A percentile compares a stretch with the other conserved stretches of the same genome.
These are phyloP conservation scores for Aspergillus hancockii DNA, from an alignment of 495 filamentous ascomycete genomes.

Conservation along the genomic window DNA sequence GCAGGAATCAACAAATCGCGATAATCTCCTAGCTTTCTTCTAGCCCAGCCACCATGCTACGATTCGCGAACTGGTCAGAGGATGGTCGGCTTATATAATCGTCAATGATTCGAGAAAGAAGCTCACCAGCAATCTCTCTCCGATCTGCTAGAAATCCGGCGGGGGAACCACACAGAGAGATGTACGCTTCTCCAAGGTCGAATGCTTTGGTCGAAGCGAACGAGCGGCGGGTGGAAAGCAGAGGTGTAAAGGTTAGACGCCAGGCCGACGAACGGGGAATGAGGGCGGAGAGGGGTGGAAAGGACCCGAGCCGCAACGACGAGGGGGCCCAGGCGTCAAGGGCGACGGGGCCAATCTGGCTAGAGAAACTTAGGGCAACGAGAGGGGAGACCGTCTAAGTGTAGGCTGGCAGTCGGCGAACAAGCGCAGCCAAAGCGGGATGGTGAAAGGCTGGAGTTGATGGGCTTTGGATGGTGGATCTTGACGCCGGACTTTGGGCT, in stretches of 20 bases:
- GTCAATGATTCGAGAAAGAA: background rate
- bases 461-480: constrained; percentile 35
- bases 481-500: constrained; percentile 37
- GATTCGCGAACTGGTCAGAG: constrained; percentile 10
- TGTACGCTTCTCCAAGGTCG: background rate
- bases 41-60: constrained; percentile 21
- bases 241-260: constrained; percentile 11
- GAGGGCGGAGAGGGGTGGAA: constrained; percentile 40
- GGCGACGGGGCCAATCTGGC: constrained; percentile 18
- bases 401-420: constrained; percentile 20
- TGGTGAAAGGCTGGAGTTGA: constrained; percentile 31
- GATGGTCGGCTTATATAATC: constrained; percentile 4
- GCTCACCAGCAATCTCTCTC: constrained; percentile 17
- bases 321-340: constrained; percentile 17
- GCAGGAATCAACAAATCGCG: constrained; percentile 2
- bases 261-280: constrained; percentile 25
- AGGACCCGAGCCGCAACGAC: constrained; percentile 38
- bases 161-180: background rate
- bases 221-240: constrained; percentile 24
- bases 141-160: background rate
- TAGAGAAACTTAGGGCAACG: constrained; percentile 13
- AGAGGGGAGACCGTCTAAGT: constrained; percentile 13
- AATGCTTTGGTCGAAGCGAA: constrained; percentile 7
- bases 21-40: constrained; percentile 14
- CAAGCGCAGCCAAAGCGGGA: constrained; percentile 30